Evolutionary conservation across 23 red algal genomes (phyloP), one percentile per base, ranked within the genome.

Genomic region (Gracilaria vermiculophylla): DNA sequence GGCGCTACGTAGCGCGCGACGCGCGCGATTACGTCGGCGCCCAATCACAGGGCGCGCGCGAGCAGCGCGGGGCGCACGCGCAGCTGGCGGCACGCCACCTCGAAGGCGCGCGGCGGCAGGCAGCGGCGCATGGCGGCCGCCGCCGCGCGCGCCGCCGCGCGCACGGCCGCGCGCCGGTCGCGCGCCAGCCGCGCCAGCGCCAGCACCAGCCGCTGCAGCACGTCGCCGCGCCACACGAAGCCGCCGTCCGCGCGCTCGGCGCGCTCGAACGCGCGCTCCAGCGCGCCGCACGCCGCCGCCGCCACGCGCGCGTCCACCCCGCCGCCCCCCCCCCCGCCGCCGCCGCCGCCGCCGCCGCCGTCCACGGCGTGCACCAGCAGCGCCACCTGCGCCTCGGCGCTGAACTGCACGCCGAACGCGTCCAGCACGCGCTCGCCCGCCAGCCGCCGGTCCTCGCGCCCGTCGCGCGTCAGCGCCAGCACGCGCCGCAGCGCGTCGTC

Each of bases 401-500:
- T 24, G 44, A 88, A 88, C 69, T 88, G 84, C 69, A 88, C 72
- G 29, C 69, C 69, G 40, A 88, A 88, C 7, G 48, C 70, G 34
- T 60, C 54, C 54, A 78, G 35, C 29, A 88, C 69, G 29, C 84
- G 44, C 49, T 35, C 69, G 34, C 34, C 53, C 32, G 84, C 84
- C 27, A 78, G 84, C 23, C 72, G 69, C 1, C 40, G n/a, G 32
- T 77, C 70, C 53, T 78, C 84, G 42, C 54, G 72, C n/a, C 33
- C 53, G 12, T 58, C 51, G 2, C 37, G 8, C 17, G 15, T 7
- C 69, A 25, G 14, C 20, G 11, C n/a, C 69, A 88, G 58, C 43
- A 55, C 58, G 60, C 84, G 65, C 15, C 70, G 65, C 56, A 88
- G 42, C 50, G 53, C 57, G 12, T 88, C 70, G 1, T 27, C 25